phyloP scores from a whole-genome alignment of 1,139 yeast species.

The Arxiozyma bovina region DNA sequence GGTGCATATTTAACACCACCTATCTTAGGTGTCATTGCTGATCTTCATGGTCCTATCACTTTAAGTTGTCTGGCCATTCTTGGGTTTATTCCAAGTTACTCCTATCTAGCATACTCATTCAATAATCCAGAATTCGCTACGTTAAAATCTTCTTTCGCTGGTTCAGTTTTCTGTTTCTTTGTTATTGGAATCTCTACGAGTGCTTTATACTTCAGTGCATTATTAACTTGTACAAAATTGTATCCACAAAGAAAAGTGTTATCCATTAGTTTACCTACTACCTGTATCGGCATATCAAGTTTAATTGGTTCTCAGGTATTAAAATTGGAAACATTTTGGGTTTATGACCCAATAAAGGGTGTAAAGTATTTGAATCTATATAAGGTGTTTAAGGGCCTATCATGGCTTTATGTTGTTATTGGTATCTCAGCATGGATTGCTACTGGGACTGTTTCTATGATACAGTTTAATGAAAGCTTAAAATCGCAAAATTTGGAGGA shows the following conservation, averaged over 20 bases:
- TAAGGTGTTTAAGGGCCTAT: slow-evolving; percentile 50
- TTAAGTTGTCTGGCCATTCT: slow-evolving; percentile 55
- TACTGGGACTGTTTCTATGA: slow-evolving; percentile 52
- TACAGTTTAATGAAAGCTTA: slow-evolving; percentile 31
- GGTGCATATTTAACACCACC: slow-evolving; percentile 88
- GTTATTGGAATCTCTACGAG: slow-evolving; percentile 78
- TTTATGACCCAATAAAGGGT: slow-evolving; percentile 5
- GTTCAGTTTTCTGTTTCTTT: slow-evolving; percentile 33
- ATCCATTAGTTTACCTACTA: slow-evolving; percentile 81
- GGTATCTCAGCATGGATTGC: slow-evolving; percentile 55
- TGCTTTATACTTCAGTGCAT: slow-evolving; percentile 64
- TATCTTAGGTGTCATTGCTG: slow-evolving; percentile 72
- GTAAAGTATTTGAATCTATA: slow-evolving; percentile 37
- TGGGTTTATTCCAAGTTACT: slow-evolving; percentile 68
- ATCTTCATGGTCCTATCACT: slow-evolving; percentile 73
- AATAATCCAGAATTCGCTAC: slow-evolving; percentile 14
- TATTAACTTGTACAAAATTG: slow-evolving; percentile 76
- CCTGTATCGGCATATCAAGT: slow-evolving; percentile 78
- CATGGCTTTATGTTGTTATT: slow-evolving; percentile 45
- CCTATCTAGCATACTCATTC: slow-evolving; percentile 38
- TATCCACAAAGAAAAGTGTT: slow-evolving; percentile 68
- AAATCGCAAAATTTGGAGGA: slow-evolving; percentile 19
- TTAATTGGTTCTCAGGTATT: slow-evolving; percentile 43
- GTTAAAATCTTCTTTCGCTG: slow-evolving; percentile 20
- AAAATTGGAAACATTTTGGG: slow-evolving; percentile 24